These are phyloP conservation scores for Botrytis byssoidea DNA, from an alignment of 2,329 filamentous ascomycete species.

Conservation along the genomic window DNA sequence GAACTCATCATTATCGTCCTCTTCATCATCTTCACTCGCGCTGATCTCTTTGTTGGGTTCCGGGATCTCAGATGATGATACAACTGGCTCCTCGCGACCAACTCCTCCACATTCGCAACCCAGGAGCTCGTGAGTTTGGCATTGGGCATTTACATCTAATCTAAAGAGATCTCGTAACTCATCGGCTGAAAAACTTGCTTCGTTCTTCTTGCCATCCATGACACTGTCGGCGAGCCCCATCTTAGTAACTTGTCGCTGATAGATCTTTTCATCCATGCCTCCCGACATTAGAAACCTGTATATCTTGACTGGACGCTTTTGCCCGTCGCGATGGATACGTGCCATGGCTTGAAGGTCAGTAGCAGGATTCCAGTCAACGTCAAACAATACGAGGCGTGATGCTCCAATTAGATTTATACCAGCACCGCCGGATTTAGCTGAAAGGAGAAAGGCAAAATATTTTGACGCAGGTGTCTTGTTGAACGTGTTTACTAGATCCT, in stretches of 20 bases:
- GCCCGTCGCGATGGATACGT: constrained; percentile 69
- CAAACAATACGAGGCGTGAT: constrained; percentile 67
- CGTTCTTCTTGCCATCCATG: constrained; percentile 62
- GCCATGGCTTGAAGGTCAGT: constrained; percentile 74
- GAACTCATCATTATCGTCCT: constrained; percentile 38
- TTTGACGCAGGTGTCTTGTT: constrained; percentile 56
- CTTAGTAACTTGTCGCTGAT: constrained; percentile 70
- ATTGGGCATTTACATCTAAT: constrained; percentile 58
- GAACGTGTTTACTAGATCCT: constrained; percentile 68
- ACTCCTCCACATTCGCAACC: constrained; percentile 60
- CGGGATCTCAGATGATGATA: constrained; percentile 27
- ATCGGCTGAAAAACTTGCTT: constrained; percentile 61
- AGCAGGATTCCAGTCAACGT: constrained; percentile 75
- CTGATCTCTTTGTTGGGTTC: constrained; percentile 21
- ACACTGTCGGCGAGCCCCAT: constrained; percentile 68
- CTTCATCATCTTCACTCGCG: constrained; percentile 23
- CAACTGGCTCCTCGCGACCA: constrained; percentile 40
- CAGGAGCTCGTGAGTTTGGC: constrained; percentile 67
- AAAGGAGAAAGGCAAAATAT: constrained; percentile 68
- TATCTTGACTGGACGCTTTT: constrained; percentile 65
- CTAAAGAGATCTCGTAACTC: constrained; percentile 67
- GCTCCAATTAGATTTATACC: constrained; percentile 71
- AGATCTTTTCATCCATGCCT: constrained; percentile 72
- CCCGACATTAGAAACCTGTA: constrained; percentile 68
- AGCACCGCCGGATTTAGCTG: constrained; percentile 68